Conservation (phyloP, 345 rosid genomes). For the Melaleuca alternifolia region DNA sequence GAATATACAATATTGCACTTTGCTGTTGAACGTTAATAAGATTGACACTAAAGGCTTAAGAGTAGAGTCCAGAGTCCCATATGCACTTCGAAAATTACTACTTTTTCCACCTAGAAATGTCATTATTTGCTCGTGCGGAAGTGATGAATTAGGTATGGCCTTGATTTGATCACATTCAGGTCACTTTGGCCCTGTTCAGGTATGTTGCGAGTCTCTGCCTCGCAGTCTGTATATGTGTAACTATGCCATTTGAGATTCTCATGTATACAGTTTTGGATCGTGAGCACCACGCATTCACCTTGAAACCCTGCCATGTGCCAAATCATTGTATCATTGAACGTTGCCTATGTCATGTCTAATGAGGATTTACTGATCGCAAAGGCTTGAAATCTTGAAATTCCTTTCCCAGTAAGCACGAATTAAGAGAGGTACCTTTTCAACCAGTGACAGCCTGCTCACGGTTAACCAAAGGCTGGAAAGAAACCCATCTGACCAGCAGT, state of each 20-base stretch:
- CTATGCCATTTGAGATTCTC: background rate
- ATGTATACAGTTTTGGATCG: background rate
- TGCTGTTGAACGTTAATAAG: background rate
- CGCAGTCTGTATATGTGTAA: background rate
- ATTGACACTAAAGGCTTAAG: background rate
- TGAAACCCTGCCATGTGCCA: background rate
- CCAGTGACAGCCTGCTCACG: background rate
- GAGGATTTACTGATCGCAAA: background rate
- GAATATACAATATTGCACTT: background rate
- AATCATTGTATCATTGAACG: background rate
- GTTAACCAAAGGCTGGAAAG: background rate
- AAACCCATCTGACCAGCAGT: background rate
- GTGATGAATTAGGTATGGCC: background rate
- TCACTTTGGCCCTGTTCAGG: background rate
- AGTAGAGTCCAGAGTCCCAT: background rate
- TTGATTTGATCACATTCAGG: background rate
- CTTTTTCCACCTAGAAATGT: background rate
- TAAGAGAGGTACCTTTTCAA: background rate
- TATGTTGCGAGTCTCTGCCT: background rate
- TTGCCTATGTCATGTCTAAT: background rate
- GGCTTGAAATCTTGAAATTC: background rate
- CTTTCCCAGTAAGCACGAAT: background rate
- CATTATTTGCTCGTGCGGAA: background rate
- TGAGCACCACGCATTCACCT: background rate
- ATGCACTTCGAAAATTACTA: background rate